These are phyloP conservation scores for Cerrena zonata DNA, from an alignment of 1,284 basidiomycete species.

Conservation along the genomic window DNA sequence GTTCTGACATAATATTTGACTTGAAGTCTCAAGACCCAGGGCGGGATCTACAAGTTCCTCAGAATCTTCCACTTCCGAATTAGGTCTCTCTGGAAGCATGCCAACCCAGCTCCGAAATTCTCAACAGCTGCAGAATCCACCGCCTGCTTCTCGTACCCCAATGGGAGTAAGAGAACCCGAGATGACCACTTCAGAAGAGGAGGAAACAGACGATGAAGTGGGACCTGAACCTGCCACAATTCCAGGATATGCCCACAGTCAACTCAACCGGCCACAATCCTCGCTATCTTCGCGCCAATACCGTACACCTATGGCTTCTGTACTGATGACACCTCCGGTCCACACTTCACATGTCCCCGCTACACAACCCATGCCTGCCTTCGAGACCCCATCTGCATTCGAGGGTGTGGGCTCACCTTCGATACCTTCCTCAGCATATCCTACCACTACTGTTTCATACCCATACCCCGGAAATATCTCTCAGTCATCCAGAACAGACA, in stretches of 20 bases:
- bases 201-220: slow-evolving; percentile 42
- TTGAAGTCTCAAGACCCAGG: slow-evolving; percentile 40
- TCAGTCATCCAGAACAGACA: slow-evolving; percentile 21
- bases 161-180: slow-evolving; percentile 9
- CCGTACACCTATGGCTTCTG: slow-evolving; percentile 67
- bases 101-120: slow-evolving; percentile 18
- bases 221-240: slow-evolving; percentile 33
- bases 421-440: slow-evolving; percentile 34
- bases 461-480: slow-evolving; percentile 26
- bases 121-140: slow-evolving; percentile 7
- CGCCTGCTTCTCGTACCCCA: not conserved
- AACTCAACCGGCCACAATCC: slow-evolving; percentile 58
- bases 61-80: slow-evolving; percentile 49
- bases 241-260: slow-evolving; percentile 29
- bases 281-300: slow-evolving; percentile 69
- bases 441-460: slow-evolving; percentile 29
- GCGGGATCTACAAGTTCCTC: slow-evolving; percentile 57
- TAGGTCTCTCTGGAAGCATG: slow-evolving; percentile 23
- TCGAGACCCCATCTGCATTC: slow-evolving; percentile 70
- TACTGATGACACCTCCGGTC: slow-evolving; percentile 49
- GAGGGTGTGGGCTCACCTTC: slow-evolving; percentile 32
- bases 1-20: slow-evolving; percentile 5
- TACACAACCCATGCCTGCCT: slow-evolving; percentile 64
- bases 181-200: slow-evolving; percentile 36
- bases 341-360: slow-evolving; percentile 31